Evolutionary conservation across 2,329 filamentous ascomycete species (phyloP).

Genomic region (Colletotrichum sp.): DNA sequence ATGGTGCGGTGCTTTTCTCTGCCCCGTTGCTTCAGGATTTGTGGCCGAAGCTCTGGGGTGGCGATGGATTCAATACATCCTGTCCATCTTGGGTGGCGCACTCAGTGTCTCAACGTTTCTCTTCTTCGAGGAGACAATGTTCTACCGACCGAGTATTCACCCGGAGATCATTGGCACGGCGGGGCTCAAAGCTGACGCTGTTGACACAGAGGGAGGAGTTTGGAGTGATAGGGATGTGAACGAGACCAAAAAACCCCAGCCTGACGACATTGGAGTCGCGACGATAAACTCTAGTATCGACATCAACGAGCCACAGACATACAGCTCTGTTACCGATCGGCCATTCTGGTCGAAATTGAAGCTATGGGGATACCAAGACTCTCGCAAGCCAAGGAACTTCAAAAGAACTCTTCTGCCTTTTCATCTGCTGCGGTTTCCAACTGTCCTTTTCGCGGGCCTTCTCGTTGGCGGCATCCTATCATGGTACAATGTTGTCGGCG

Average conservation of each 20-base stretch:
- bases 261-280: neutral
- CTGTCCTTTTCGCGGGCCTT: slow-evolving; percentile 26
- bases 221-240: neutral
- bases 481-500: slow-evolving; percentile 27
- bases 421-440: slow-evolving; percentile 11
- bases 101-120: slow-evolving; percentile 23
- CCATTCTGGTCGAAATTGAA: neutral
- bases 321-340: neutral
- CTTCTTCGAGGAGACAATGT: slow-evolving; percentile 30
- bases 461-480: slow-evolving; percentile 28
- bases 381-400: neutral
- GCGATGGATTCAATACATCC: slow-evolving; percentile 29
- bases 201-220: neutral
- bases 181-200: neutral
- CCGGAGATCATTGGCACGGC: neutral
- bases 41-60: slow-evolving; percentile 26
- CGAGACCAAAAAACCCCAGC: neutral
- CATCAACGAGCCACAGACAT: neutral
- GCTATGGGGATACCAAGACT: neutral
- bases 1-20: slow-evolving; percentile 28
- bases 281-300: neutral
- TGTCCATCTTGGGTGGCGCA: slow-evolving; percentile 20
- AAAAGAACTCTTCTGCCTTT: neutral
- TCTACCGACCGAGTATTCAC: slow-evolving; percentile 13
- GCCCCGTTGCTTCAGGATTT: slow-evolving; percentile 27